These are phyloP conservation scores for Nyctanthes arbortristis DNA, from an alignment of 257 asterid species.

Conservation along the genomic window DNA sequence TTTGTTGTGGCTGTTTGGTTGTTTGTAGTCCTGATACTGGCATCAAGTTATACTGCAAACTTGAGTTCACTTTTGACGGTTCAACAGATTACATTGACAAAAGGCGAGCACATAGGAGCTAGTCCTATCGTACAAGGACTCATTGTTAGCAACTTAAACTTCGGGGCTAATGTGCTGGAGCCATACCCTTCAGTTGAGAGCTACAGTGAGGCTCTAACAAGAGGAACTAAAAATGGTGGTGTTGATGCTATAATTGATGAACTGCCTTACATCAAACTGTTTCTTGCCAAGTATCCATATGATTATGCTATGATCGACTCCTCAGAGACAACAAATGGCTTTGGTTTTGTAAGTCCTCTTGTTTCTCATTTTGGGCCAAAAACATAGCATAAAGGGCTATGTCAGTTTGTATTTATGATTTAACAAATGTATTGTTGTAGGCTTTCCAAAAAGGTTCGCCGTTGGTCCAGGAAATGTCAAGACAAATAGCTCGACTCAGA, in stretches of 20 bases:
- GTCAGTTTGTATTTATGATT: neutral
- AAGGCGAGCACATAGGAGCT: slow-evolving; percentile 30
- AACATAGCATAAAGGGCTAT: neutral
- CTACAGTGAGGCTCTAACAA: slow-evolving; percentile 30
- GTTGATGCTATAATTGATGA: slow-evolving; percentile 47
- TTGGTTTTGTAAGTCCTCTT: slow-evolving; percentile 41
- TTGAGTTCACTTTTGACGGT: slow-evolving; percentile 51
- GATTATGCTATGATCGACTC: slow-evolving; percentile 32
- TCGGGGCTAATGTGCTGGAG: slow-evolving; percentile 19
- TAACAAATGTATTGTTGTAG: slow-evolving; percentile 12
- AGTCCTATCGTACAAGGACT: slow-evolving; percentile 10
- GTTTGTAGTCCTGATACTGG: slow-evolving; percentile 45
- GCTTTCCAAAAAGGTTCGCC: slow-evolving; percentile 41
- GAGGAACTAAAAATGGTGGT: slow-evolving; percentile 43
- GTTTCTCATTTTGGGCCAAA: neutral
- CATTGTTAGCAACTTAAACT: slow-evolving; percentile 23
- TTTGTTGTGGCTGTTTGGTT: slow-evolving; percentile 48
- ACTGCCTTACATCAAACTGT: slow-evolving; percentile 38
- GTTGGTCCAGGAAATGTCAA: slow-evolving; percentile 38
- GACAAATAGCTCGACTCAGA: slow-evolving; percentile 37
- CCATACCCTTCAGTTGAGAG: neutral
- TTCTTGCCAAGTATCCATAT: slow-evolving; percentile 27
- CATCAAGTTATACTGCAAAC: slow-evolving; percentile 50
- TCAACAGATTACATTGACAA: slow-evolving; percentile 29
- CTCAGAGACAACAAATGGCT: slow-evolving; percentile 28